Evolutionary conservation across 257 asterid species (phyloP).

Genomic region (Ballota nigra): DNA sequence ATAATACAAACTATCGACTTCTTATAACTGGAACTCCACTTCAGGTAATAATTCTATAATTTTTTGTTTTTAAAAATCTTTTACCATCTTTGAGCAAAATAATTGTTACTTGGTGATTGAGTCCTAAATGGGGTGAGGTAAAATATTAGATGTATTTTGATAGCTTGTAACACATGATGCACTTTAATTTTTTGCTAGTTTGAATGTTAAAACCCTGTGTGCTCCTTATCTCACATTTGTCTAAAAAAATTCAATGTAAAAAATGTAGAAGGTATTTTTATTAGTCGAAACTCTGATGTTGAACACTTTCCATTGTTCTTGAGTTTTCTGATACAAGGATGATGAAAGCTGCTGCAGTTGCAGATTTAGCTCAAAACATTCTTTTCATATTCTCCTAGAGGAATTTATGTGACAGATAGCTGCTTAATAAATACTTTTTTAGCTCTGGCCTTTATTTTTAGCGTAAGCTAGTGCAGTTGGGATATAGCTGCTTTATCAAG

Average conservation of each 20-base stretch:
- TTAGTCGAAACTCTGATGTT: neutral
- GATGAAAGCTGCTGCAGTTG: neutral
- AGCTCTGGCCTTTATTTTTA: no score
- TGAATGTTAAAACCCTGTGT: neutral
- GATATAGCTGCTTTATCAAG: neutral
- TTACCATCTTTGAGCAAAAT: neutral
- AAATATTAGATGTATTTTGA: neutral
- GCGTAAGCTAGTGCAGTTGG: neutral
- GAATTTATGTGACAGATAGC: neutral
- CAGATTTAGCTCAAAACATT: neutral
- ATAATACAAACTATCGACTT: slow-evolving; percentile 85
- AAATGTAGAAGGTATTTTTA: neutral
- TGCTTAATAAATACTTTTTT: neutral
- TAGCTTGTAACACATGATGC: slow-evolving; percentile 3
- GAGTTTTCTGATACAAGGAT: neutral
- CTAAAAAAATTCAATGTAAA: neutral
- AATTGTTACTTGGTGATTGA: neutral
- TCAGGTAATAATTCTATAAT: slow-evolving; percentile 50
- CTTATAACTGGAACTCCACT: slow-evolving; percentile 98
- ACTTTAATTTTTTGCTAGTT: neutral
- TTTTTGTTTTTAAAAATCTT: neutral
- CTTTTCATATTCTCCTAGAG: neutral
- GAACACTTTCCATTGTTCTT: neutral
- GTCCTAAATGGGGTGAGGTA: neutral
- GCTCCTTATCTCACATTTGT: slow-evolving; percentile 8